A percentile compares a stretch with the other conserved stretches of the same genome.
Conservation (phyloP, 768 basidiomycete genomes). For the Podaxis sp. region DNA sequence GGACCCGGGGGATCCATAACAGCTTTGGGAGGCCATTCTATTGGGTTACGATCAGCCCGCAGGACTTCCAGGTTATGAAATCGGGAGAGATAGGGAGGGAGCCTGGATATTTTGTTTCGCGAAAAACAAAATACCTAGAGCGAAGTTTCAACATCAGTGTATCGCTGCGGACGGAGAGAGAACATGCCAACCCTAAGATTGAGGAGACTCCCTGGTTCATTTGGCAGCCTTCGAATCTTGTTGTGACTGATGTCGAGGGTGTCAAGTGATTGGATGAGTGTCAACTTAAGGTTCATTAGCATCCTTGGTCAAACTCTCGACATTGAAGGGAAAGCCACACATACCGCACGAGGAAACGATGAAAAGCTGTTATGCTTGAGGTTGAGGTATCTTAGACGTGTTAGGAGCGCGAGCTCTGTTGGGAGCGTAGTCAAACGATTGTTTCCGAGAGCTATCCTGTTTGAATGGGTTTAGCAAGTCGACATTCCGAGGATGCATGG, state of each 20-base stretch:
- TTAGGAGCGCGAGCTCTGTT: conserved; percentile 67
- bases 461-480: background rate
- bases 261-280: conserved; percentile 82
- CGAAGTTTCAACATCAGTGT: conserved; percentile 1
- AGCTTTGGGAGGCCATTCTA: conserved; percentile 85
- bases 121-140: conserved; percentile 81
- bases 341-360: conserved; percentile 83
- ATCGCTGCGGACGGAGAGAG: background rate
- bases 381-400: conserved; percentile 81
- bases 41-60: conserved; percentile 87
- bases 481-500: background rate
- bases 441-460: conserved; percentile 82
- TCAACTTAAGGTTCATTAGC: conserved; percentile 54
- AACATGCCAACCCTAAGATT: conserved; percentile 62
- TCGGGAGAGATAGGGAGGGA: conserved; percentile 77
- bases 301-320: background rate
- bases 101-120: conserved; percentile 76
- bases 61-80: conserved; percentile 76
- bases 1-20: conserved; percentile 47
- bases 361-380: conserved; percentile 83
- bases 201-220: conserved; percentile 73
- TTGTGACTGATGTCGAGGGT: conserved; percentile 95
- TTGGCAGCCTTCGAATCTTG: conserved; percentile 78
- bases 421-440: conserved; percentile 83
- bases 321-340: conserved; percentile 25